These are phyloP conservation scores for Teratosphaeria epicoccoides DNA, from an alignment of 2,329 filamentous ascomycete species.

Conservation along the genomic window DNA sequence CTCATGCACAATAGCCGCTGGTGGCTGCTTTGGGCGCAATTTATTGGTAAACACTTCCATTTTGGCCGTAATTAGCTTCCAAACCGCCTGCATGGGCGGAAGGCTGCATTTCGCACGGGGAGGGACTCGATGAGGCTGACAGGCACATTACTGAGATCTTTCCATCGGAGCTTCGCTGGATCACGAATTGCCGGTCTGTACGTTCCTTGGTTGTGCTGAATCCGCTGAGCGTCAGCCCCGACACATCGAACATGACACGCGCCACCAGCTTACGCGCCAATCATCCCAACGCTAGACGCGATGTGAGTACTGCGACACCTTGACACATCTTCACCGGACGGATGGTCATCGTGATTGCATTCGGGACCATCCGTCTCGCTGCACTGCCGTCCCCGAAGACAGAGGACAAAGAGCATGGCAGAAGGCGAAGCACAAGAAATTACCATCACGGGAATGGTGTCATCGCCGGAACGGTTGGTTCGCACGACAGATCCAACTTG, in stretches of 20 bases:
- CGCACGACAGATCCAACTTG: neutral
- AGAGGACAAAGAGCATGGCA: neutral
- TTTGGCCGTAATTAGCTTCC: neutral
- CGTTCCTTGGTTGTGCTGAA: neutral
- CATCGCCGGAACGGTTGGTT: neutral
- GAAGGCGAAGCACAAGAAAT: neutral
- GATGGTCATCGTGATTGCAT: neutral
- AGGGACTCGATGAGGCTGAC: neutral
- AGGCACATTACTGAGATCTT: neutral
- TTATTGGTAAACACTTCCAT: neutral
- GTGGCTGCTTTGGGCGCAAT: neutral
- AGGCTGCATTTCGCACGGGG: neutral
- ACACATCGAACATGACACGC: neutral
- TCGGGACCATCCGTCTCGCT: neutral
- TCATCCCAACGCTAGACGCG: neutral
- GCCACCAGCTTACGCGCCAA: neutral
- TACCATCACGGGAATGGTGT: neutral
- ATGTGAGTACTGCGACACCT: no score
- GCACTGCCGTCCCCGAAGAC: neutral
- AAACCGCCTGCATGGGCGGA: neutral
- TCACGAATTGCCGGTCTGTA: neutral
- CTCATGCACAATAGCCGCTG: slow-evolving; percentile 1
- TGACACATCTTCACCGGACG: neutral
- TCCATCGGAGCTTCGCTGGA: neutral
- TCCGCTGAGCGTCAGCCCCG: neutral